phyloP scores from a whole-genome alignment of 2,329 filamentous ascomycete genomes.

The Cladosporium sp. region DNA sequence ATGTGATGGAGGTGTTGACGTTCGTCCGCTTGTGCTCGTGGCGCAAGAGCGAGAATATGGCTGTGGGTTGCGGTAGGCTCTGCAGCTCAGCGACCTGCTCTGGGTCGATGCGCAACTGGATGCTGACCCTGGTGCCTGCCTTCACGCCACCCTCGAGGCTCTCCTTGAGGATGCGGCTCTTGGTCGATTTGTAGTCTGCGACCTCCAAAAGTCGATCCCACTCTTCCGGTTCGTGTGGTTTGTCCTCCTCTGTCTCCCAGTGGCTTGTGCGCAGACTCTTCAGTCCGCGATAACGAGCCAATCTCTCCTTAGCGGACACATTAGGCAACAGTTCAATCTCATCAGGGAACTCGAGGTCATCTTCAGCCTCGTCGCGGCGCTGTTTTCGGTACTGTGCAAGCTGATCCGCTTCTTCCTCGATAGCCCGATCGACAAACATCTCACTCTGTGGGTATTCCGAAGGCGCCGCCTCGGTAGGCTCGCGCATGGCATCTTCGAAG shows the following conservation, averaged over 20 bases:
- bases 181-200: constrained; percentile 82
- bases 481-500: constrained; percentile 43
- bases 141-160: constrained; percentile 82
- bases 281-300: constrained; percentile 82
- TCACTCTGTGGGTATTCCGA: constrained; percentile 94
- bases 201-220: constrained; percentile 84
- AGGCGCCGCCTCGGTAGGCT: constrained; percentile 58
- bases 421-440: constrained; percentile 75
- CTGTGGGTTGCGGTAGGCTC: constrained; percentile 57
- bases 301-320: constrained; percentile 76
- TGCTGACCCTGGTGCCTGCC: constrained; percentile 75
- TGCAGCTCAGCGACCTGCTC: constrained; percentile 48
- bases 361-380: constrained; percentile 75
- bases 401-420: constrained; percentile 78
- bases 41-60: constrained; percentile 79
- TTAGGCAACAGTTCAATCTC: constrained; percentile 92
- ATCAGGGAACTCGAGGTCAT: constrained; percentile 93
- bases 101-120: constrained; percentile 61
- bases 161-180: constrained; percentile 72
- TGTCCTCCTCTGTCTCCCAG: constrained; percentile 88
- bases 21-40: constrained; percentile 94
- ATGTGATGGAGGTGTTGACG: constrained; percentile 83
- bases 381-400: constrained; percentile 75
- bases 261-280: constrained; percentile 84
- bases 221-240: constrained; percentile 79